Evolutionary conservation across 306 rosid species (phyloP), one percentile per base, ranked within the genome.

Genomic region (Cicer yamashitae): DNA sequence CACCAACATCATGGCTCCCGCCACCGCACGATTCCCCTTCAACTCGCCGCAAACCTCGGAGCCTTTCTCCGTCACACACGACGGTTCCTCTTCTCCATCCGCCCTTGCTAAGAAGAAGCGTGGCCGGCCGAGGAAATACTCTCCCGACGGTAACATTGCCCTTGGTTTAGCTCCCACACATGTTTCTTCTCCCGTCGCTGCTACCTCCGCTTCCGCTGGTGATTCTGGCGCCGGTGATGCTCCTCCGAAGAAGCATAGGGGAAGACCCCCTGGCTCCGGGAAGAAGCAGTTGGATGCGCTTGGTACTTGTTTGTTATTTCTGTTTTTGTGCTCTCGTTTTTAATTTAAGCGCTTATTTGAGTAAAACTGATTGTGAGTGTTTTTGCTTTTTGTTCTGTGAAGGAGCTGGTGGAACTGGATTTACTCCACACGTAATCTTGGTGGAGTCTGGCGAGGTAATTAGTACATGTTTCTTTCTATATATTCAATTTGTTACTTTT

Each of bases 121-220:
- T 3, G 98, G 98, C 14, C 84, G 98, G 41, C 98, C 98, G 2
- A 85, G 96, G 81, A 94, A 94, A 75, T 91, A 91, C 85, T 86
- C 96, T 7, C 91, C 96, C 0, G 98, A 94, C 52, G 97, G 97
- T 45, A 89, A 85, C 89, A 91, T 91, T 91, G 97, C 96, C 10
- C 80, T 90, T 70, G 94, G 88, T 18, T 72, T 91, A 60, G 77
- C 93, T 1, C 89, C 98, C 1, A 87, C 91, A 2, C 87, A 87
- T 14, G 69, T 76, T n/a, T 50, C 87, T 4, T 65, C 94, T 1
- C 74, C 96, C 2, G 74, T 84, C 10, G 84, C 60, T 40, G 38
- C 40, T 52, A 34, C 8, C 0, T 84, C 60, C 18, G 25, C 38
- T 61, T 17, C 7, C 0, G 70, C 84, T 9, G 92, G 81, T 17